Base-by-base conservation (phyloP, 768 basidiomycete genomes). In the Lentinula guzmanii region DNA sequence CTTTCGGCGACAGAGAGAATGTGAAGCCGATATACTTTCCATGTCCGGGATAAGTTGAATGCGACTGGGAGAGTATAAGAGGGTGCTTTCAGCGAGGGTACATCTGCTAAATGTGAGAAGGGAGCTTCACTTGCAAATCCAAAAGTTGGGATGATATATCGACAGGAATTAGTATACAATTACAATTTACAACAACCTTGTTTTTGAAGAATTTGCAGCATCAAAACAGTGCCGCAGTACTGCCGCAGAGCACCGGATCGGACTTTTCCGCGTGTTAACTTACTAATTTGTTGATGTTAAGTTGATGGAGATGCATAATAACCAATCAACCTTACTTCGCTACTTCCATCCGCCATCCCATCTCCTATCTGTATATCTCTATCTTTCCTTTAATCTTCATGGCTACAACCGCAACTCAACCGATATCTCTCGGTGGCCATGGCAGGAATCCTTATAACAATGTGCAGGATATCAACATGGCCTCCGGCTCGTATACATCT, bases 401-500 rank as follows among this genome's bases (percentile, higher is more conserved):
- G 58, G 58, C 58, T 13, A 50, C 45, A 59, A 59, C 58, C 0
- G 43, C 58, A 48, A 45, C 79, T 1, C 78, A 80, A 58, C 81
- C 81, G 62, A 81, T 82, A 70, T 70, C 79, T 35, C 76, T 77
- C 66, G 21, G 53, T 65, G 31, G 46, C 63, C 60, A 64, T 67
- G 51, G 62, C 41, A 67, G 34, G 45, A 65, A 69, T 48, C 15
- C 48, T 62, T 51, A 58, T 53, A 42, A 52, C 59, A 61, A 18
- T 42, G 34, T 43, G 24, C 52, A 45, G 43, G 72, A 74, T 65
- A 59, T 71, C 60, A 54, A 64, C 45, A 81, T 80, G 70, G 71
- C 75, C 63, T 72, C 74, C 18, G 81, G 83, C 66, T 86, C 85
- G 0, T 85, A 81, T 68, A 73, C 75, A 0, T 65, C 70, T 13